Evolutionary conservation across 2,329 filamentous ascomycete species (phyloP).

Genomic region (Talaromyces sp.): DNA sequence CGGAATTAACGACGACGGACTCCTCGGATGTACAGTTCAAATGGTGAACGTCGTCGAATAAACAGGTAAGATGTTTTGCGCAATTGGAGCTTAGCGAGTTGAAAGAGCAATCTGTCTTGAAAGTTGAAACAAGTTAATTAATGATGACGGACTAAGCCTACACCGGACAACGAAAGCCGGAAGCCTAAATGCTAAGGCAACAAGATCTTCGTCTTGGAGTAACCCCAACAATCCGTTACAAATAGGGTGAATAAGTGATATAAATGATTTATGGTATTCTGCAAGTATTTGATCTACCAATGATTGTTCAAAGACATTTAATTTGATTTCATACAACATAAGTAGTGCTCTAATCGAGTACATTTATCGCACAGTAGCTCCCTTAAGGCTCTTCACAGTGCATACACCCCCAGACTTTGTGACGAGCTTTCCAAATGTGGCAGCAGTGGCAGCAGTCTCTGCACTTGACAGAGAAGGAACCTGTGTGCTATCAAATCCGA

Average conservation of each 20-base stretch:
- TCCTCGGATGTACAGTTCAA: not conserved
- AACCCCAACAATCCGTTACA: not conserved
- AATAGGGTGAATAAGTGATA: no score
- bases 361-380: constrained; percentile 71
- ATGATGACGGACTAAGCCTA: not conserved
- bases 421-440: constrained; percentile 58
- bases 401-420: constrained; percentile 75
- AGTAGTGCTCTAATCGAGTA: not conserved
- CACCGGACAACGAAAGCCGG: not conserved
- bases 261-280: not conserved
- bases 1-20: not conserved
- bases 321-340: not conserved
- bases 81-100: not conserved
- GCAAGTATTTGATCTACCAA: not conserved
- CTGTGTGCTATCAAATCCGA: constrained; percentile 74
- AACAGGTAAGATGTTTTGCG: not conserved
- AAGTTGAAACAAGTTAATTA: not conserved
- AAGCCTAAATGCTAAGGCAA: not conserved
- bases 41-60: no score
- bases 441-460: constrained; percentile 50
- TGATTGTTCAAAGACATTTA: not conserved
- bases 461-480: constrained; percentile 71
- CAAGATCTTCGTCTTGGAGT: not conserved
- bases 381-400: constrained; percentile 74
- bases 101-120: not conserved